Conservation (phyloP, 1,284 basidiomycete species). For the Microbotryomycetes sp. region DNA sequence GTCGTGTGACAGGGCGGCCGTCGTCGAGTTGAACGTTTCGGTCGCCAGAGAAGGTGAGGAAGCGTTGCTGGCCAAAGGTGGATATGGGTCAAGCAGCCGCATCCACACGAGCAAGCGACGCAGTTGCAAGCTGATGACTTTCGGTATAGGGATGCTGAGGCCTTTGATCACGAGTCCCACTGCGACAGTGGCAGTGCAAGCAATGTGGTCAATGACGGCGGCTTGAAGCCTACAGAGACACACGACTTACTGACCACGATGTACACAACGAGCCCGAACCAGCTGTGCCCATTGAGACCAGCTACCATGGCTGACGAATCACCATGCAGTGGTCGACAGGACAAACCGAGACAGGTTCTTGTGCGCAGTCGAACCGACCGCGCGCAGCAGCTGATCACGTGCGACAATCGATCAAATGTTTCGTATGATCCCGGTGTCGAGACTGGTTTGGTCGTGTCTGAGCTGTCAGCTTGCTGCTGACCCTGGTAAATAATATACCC, state of each 20-base stretch:
- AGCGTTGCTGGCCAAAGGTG: constrained; percentile 8
- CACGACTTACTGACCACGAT: constrained; percentile 64
- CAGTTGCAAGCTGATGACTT: constrained; percentile 22
- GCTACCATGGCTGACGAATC: constrained; percentile 18
- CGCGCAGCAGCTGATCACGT: too few species aligned
- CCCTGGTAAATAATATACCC: too few species aligned
- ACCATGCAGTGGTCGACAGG: too few species aligned
- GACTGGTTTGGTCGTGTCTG: too few species aligned
- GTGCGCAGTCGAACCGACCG: too few species aligned
- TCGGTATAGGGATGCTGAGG: constrained; percentile 51
- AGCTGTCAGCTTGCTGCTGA: too few species aligned
- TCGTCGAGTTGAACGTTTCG: background rate
- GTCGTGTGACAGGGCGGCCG: background rate
- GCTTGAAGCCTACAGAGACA: background rate
- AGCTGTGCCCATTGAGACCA: constrained; percentile 23
- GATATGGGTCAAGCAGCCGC: constrained; percentile 37
- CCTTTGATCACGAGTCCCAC: constrained; percentile 63
- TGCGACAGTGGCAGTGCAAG: constrained; percentile 29
- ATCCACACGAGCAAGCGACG: constrained; percentile 28
- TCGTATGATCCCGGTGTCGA: too few species aligned
- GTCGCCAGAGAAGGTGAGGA: constrained; percentile 14
- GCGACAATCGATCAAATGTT: too few species aligned
- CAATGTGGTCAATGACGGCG: background rate
- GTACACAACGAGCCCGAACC: constrained; percentile 56
- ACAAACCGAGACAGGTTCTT: too few species aligned